Evolutionary conservation across 2,329 filamentous ascomycete species (phyloP).

Genomic region (Colletotrichum euphorbiae): DNA sequence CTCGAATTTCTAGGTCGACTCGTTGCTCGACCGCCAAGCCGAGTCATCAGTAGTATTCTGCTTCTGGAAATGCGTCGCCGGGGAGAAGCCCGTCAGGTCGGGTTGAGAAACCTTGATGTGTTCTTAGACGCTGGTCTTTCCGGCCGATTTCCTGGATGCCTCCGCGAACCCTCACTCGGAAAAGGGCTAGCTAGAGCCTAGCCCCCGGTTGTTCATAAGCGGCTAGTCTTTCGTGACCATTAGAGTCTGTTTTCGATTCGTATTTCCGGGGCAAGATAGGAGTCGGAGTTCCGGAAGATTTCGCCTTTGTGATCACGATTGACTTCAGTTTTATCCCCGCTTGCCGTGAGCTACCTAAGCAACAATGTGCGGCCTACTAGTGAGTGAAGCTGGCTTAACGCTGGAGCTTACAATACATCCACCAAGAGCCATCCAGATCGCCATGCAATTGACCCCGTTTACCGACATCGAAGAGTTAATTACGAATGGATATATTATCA

Average conservation of each 20-base stretch:
- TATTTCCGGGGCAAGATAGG: neutral
- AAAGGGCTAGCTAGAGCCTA: neutral
- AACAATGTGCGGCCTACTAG: neutral
- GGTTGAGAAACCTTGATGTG: neutral
- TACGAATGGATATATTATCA: neutral
- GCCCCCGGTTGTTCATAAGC: neutral
- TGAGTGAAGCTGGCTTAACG: neutral
- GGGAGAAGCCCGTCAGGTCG: neutral
- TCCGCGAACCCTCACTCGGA: neutral
- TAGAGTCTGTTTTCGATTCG: neutral
- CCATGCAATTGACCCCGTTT: too few relatives aligned
- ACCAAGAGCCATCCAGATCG: too few relatives aligned
- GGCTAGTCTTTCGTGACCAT: neutral
- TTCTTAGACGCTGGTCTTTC: neutral
- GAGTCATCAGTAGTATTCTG: neutral
- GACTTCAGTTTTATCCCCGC: neutral
- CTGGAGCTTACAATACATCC: neutral
- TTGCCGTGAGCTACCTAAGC: neutral
- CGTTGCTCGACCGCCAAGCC: neutral
- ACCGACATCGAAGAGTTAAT: too few relatives aligned
- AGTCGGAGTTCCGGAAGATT: neutral
- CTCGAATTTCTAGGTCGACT: neutral
- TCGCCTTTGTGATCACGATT: slow-evolving; percentile 6
- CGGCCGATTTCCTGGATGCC: neutral
- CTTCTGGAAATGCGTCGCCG: neutral